These are phyloP conservation scores for Austroboletus eburneus DNA, from an alignment of 768 basidiomycete genomes.

Conservation along the genomic window DNA sequence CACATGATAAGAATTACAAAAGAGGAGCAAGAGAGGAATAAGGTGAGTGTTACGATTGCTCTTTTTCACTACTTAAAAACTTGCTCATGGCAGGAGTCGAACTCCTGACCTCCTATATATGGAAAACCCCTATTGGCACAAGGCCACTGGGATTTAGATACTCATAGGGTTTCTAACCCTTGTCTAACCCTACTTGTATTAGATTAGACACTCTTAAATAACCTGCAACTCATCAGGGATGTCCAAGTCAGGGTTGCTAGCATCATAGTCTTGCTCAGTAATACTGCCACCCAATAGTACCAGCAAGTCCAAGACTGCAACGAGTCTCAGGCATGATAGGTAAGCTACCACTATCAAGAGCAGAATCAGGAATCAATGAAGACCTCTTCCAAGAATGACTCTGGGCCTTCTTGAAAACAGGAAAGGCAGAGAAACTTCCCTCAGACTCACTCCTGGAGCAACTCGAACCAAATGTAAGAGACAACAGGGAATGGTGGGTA, in stretches of 20 bases:
- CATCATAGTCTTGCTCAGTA: slow-evolving; percentile 42
- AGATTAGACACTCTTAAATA: no score
- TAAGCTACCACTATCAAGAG: slow-evolving; percentile 22
- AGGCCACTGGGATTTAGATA: no score
- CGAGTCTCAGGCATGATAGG: slow-evolving; percentile 49
- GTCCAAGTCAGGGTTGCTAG: slow-evolving; percentile 68
- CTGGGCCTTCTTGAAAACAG: slow-evolving; percentile 33
- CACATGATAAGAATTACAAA: no score
- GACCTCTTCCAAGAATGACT: slow-evolving; percentile 23
- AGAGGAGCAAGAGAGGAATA: no score
- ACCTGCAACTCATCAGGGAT: slow-evolving; percentile 75
- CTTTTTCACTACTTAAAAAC: no score
- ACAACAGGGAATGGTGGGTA: slow-evolving; percentile 26
- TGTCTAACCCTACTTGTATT: no score
- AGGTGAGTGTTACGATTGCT: no score
- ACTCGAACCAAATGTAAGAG: slow-evolving; percentile 35
- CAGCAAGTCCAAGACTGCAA: slow-evolving; percentile 56
- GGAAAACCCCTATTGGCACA: no score
- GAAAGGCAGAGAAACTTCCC: slow-evolving; percentile 23
- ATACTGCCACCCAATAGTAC: slow-evolving; percentile 63
- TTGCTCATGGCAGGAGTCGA: no score
- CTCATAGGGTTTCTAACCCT: no score
- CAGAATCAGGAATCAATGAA: slow-evolving; percentile 14
- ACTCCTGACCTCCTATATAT: no score
- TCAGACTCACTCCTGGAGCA: slow-evolving; percentile 29